These are phyloP conservation scores for Ceratobasidium sp. DNA, from an alignment of 1,284 basidiomycete genomes.

Conservation along the genomic window DNA sequence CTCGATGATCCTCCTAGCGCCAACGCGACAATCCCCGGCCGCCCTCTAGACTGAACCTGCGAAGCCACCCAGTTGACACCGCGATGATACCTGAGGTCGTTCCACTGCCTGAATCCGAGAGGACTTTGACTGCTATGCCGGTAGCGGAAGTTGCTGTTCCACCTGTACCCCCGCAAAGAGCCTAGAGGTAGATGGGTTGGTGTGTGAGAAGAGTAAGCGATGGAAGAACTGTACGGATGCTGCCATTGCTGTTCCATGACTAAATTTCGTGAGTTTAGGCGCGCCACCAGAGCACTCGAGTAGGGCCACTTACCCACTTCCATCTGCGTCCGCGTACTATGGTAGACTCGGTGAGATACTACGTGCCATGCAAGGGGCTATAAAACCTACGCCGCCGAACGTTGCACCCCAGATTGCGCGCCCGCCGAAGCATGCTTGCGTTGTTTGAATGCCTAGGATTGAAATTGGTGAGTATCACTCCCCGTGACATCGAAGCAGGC, in stretches of 20 bases:
- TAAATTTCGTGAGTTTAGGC: conserved; percentile 5
- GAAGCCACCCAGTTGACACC: not conserved
- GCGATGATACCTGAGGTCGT: conserved; percentile 90
- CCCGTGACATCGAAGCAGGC: not conserved
- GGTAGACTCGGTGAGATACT: not conserved
- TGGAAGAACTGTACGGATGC: conserved; percentile 1
- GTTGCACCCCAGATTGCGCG: conserved; percentile 37
- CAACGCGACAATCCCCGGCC: too few relatives aligned
- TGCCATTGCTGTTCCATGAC: conserved; percentile 16
- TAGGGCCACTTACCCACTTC: conserved; percentile 31
- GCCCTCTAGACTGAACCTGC: not conserved
- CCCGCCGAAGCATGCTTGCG: conserved; percentile 26
- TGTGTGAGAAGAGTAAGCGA: not conserved
- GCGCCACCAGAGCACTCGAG: not conserved
- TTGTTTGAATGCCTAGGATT: conserved; percentile 9
- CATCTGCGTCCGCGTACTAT: conserved; percentile 23
- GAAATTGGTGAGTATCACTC: not conserved
- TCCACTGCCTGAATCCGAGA: conserved; percentile 91
- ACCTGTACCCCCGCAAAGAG: conserved; percentile 52
- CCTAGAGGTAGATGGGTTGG: not conserved
- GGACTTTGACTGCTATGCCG: conserved; percentile 96
- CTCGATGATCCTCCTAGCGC: not conserved
- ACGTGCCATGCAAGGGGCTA: not conserved
- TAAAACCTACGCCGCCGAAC: conserved; percentile 1
- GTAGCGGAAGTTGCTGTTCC: conserved; percentile 96